These are phyloP conservation scores for Nissolia schottii DNA, from an alignment of 306 rosid genomes.

Conservation along the genomic window DNA sequence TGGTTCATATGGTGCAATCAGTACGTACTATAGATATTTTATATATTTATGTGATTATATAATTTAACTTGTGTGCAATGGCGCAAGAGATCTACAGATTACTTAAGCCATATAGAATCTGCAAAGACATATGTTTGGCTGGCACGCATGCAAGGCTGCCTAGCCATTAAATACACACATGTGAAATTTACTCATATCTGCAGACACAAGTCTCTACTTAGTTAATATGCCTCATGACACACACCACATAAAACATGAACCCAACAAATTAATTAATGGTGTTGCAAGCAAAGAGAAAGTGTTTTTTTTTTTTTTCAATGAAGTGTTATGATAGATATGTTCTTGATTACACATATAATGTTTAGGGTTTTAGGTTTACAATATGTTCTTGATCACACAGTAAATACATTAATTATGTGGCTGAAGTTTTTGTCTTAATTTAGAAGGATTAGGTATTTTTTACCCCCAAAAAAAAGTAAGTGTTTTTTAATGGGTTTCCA, in stretches of 20 bases:
- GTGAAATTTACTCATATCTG: slow-evolving; percentile 34
- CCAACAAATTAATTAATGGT: background rate
- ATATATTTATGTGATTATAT: too few relatives aligned
- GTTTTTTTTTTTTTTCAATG: too few relatives aligned
- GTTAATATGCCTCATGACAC: slow-evolving; percentile 16
- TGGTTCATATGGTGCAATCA: background rate
- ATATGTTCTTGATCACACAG: too few relatives aligned
- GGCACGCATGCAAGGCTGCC: slow-evolving; percentile 37
- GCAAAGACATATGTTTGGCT: slow-evolving; percentile 29
- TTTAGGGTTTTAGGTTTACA: too few relatives aligned
- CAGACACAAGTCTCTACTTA: slow-evolving; percentile 30
- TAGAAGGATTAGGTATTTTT: too few relatives aligned
- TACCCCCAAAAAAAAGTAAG: too few relatives aligned
- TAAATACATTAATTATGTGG: too few relatives aligned
- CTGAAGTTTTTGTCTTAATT: too few relatives aligned
- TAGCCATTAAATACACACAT: slow-evolving; percentile 40
- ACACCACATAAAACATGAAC: background rate
- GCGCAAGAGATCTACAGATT: background rate
- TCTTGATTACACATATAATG: too few relatives aligned
- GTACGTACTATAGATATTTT: background rate
- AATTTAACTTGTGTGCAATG: background rate
- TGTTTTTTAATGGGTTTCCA: too few relatives aligned
- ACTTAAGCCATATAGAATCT: slow-evolving; percentile 11
- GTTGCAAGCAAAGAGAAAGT: too few relatives aligned
- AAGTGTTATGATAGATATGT: too few relatives aligned